Percentiles rank a stretch among this genome's conserved stretches.
Evolutionary conservation across 2,329 filamentous ascomycete genomes (phyloP).

Genomic region (Aulographum hederae): DNA sequence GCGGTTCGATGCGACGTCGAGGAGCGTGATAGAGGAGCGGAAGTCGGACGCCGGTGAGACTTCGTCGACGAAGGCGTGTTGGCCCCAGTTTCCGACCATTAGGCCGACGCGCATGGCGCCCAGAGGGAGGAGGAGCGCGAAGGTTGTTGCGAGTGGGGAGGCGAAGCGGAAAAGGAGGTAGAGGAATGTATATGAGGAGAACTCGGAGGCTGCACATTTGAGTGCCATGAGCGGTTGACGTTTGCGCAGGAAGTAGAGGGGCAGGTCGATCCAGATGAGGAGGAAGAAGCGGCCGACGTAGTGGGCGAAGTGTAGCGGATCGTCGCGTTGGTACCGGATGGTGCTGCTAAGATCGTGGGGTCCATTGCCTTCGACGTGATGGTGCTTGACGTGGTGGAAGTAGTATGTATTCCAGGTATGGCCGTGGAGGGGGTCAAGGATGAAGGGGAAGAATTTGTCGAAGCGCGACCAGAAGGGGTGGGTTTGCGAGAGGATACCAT

Average conservation of each 20-base stretch:
- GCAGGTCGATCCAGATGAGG: constrained; percentile 57
- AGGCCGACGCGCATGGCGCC: constrained; percentile 47
- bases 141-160: constrained; percentile 39
- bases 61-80: constrained; percentile 65
- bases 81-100: constrained; percentile 74
- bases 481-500: constrained; percentile 42
- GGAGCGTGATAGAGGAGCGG: constrained; percentile 59
- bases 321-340: constrained; percentile 58
- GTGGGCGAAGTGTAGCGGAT: constrained; percentile 43
- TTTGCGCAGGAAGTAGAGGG: constrained; percentile 51
- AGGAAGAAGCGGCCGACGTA: constrained; percentile 60
- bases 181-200: constrained; percentile 35
- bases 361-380: constrained; percentile 68
- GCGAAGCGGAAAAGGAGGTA: constrained; percentile 28
- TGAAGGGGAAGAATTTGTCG: constrained; percentile 52
- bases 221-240: constrained; percentile 35
- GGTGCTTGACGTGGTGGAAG: constrained; percentile 74
- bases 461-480: constrained; percentile 37
- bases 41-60: constrained; percentile 61
- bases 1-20: constrained; percentile 65
- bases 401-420: constrained; percentile 77
- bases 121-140: constrained; percentile 49
- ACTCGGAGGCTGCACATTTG: constrained; percentile 43
- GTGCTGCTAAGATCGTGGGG: constrained; percentile 61
- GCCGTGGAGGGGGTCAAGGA: constrained; percentile 59